Evolutionary conservation across 441 rosid genomes (phyloP).

Genomic region (Gossypium laxum): DNA sequence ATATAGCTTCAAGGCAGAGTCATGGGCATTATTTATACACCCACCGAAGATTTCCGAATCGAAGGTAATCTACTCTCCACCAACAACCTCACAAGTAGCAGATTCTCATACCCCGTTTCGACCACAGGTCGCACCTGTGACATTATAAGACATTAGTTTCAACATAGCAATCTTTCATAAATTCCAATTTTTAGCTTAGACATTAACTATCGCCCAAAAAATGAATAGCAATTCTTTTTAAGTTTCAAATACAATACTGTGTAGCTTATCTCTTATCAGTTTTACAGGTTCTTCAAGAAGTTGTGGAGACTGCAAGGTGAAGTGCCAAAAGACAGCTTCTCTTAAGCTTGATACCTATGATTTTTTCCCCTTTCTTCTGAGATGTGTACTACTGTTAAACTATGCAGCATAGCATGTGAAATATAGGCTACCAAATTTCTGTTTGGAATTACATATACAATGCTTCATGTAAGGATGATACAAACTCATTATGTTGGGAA

Average conservation of each 20-base stretch:
- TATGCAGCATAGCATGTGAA: too few species aligned
- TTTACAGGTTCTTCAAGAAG: background rate
- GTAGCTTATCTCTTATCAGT: background rate
- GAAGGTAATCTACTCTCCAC: constrained; percentile 58
- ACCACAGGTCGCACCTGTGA: constrained; percentile 82
- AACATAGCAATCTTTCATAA: constrained; percentile 6
- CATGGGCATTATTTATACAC: constrained; percentile 20
- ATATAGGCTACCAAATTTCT: too few species aligned
- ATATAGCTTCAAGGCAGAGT: constrained; percentile 5
- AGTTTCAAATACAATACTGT: background rate
- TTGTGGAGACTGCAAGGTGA: background rate
- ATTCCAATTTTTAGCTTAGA: background rate
- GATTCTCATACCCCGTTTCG: constrained; percentile 84
- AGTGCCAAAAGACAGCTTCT: too few species aligned
- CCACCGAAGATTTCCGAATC: constrained; percentile 54
- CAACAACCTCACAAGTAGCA: constrained; percentile 67
- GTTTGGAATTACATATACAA: too few species aligned
- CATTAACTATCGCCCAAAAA: background rate
- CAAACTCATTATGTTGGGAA: too few species aligned
- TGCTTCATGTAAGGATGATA: too few species aligned
- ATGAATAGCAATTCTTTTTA: background rate
- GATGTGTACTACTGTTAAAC: too few species aligned
- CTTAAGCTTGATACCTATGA: too few species aligned
- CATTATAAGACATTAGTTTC: constrained; percentile 14
- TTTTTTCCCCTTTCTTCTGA: too few species aligned